phyloP scores from a whole-genome alignment of 2,329 filamentous ascomycete species.

The Beauveria asiatica region DNA sequence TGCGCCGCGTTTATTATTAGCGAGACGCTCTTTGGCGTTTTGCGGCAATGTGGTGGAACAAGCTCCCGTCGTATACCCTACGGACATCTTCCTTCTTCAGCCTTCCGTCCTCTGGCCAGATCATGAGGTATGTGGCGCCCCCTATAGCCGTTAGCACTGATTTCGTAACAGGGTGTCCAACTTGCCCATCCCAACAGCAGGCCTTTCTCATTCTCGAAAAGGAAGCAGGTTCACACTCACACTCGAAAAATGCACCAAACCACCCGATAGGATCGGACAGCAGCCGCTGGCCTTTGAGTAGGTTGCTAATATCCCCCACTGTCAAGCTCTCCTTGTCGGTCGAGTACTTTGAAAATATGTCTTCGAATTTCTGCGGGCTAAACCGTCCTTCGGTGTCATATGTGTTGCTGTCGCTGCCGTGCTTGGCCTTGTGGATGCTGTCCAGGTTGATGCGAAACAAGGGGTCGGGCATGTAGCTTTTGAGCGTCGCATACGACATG shows the following conservation, averaged over 20 bases:
- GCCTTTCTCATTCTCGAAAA: not conserved
- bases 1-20: too few species aligned
- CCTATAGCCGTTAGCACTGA: slow-evolving; percentile 6
- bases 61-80: slow-evolving; percentile 17
- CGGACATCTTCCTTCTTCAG: slow-evolving; percentile 46
- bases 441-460: slow-evolving; percentile 29
- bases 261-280: slow-evolving; percentile 34
- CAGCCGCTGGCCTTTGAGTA: slow-evolving; percentile 32
- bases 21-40: not conserved
- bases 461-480: slow-evolving; percentile 29
- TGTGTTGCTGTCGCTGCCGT: slow-evolving; percentile 36
- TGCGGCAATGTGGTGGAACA: slow-evolving; percentile 11
- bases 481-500: slow-evolving; percentile 37
- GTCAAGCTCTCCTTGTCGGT: slow-evolving; percentile 32
- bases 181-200: not conserved
- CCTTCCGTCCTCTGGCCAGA: slow-evolving; percentile 44
- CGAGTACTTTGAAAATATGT: slow-evolving; percentile 39
- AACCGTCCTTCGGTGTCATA: slow-evolving; percentile 42
- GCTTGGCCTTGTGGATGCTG: slow-evolving; percentile 34
- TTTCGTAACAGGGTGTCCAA: too few species aligned
- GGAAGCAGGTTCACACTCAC: slow-evolving; percentile 14
- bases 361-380: slow-evolving; percentile 40
- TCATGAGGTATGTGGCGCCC: slow-evolving; percentile 36
- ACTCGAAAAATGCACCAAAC: slow-evolving; percentile 16
- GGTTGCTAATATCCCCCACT: slow-evolving; percentile 24